These are phyloP conservation scores for Stachybotrys chlorohalonatus DNA, from an alignment of 2,329 filamentous ascomycete species.

Conservation along the genomic window DNA sequence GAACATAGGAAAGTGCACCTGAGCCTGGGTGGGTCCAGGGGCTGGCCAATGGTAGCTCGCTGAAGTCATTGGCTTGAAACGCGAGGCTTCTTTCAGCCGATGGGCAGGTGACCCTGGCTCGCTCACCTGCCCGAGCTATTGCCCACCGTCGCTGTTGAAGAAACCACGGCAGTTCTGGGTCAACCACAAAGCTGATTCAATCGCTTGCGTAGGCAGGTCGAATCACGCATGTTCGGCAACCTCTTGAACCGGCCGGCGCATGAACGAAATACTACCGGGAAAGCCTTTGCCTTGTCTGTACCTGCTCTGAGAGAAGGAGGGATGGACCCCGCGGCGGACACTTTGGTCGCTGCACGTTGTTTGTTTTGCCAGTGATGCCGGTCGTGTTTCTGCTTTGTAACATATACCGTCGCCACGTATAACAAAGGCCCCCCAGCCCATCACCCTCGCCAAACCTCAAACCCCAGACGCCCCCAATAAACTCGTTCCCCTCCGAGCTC, in stretches of 20 bases:
- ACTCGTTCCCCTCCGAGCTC: too few relatives aligned
- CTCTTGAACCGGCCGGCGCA: too few relatives aligned
- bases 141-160: too few relatives aligned
- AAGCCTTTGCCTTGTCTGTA: background rate
- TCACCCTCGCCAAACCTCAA: background rate
- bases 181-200: too few relatives aligned
- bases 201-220: too few relatives aligned
- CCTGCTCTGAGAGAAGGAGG: background rate
- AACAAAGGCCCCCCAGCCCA: background rate
- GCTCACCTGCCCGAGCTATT: background rate
- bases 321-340: background rate
- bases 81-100: background rate
- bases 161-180: too few relatives aligned
- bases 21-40: background rate
- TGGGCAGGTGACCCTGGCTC: background rate
- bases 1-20: background rate
- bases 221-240: too few relatives aligned
- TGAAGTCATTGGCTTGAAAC: background rate
- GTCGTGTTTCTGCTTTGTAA: background rate
- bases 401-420: background rate
- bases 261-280: background rate
- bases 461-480: background rate
- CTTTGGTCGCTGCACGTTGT: background rate
- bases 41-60: background rate
- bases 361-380: background rate